Base-by-base conservation (phyloP, 352 stramenopile species). In the Pythium rhizo-oryzae region DNA sequence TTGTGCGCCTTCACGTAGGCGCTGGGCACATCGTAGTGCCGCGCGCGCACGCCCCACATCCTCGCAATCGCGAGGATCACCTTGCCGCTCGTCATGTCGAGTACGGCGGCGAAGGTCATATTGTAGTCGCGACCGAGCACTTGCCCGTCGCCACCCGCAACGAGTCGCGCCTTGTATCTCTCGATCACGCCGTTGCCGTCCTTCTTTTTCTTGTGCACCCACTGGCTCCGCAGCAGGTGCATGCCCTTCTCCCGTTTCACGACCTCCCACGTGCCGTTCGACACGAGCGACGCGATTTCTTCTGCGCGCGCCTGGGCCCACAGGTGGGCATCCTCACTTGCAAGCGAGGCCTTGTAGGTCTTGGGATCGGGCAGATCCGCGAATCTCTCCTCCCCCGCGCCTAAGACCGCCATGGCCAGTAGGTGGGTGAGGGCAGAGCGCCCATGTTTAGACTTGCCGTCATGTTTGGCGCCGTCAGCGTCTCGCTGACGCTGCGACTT, bases 161-260 rank as follows among this genome's bases (percentile, higher is more conserved):
- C 33, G 33, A 39, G 33, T 39, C 33, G 5, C 33, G 33, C 33
- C 11, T 39, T 39, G 33, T 39, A 39, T 0, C 66, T 60, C 9
- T 75, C 35, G 0, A 81, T 54, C 0, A 50, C 44, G 9, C 75
- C 71, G 1, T 59, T 23, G 1, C 28, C 35, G 15, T 71, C 18
- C 0, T n/a, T 44, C 23, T 81, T 77, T n/a, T 66, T 81, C 23
- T 79, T 82, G n/a, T n/a, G n/a, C n/a, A 79, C 68, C 68, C 71
- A 77, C 37, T 79, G 72, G n/a, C n/a, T n/a, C 37, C 70, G 75
- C 12, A 81, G 39, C 37, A 61, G 15, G 19, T 46, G 52, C 6
- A 39, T 39, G 33, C 6, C 33, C 11, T 5, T 39, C 33, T n/a
- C 8, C 8, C 6, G 12, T 23, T 8, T 56, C 25, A 58, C 33